Evolutionary conservation across 129 eudicot genomes (phyloP), one percentile per base, ranked within the genome.

Genomic region (Escallonia herrerae): DNA sequence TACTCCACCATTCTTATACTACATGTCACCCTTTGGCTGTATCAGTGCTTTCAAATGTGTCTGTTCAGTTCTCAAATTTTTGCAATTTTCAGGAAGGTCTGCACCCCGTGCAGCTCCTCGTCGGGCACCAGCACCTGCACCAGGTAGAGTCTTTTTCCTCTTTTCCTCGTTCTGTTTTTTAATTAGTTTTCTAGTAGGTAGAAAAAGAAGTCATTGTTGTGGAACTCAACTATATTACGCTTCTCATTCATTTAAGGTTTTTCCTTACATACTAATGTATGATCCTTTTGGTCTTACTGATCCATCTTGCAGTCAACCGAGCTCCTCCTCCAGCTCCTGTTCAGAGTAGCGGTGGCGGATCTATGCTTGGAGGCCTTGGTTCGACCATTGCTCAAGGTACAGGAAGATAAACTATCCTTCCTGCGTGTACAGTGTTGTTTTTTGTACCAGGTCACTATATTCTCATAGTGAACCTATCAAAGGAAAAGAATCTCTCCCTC

Each of bases 271-370:
- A 51, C 0, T n/a, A 4, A 45, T 40, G 2, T 55, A 63, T 7
- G 15, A 5, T 63, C 65, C 65, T 44, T 72, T 48, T 12, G 42
- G 40, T 44, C 2, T 9, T 46, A 15, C 58, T 48, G 8, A 52
- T 47, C 45, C n/a, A 5, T 48, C 33, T 12, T 73, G 73, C 89
- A 91, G 96, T 72, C 3, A 68, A 66, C 69, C 80, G 68, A 62
- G 90, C 99, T 71, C 97, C 99, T 63, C 87, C 99, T 64, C 99
- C 97, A 6, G 95, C 95, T 56, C 93, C 95, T 58, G 88, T 47
- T 40, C 91, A 80, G 70, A 12, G 78, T 58, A 68, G 93, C 71
- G 48, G 85, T 40, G 97, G 95, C 76, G 96, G 99, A 65, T 84
- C 94, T 60, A 72, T 93, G 86, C 86, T 93, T 39, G 80, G 86